Evolutionary conservation across 306 rosid genomes (phyloP), one percentile per base, ranked within the genome.

Genomic region (Cercis canadensis): DNA sequence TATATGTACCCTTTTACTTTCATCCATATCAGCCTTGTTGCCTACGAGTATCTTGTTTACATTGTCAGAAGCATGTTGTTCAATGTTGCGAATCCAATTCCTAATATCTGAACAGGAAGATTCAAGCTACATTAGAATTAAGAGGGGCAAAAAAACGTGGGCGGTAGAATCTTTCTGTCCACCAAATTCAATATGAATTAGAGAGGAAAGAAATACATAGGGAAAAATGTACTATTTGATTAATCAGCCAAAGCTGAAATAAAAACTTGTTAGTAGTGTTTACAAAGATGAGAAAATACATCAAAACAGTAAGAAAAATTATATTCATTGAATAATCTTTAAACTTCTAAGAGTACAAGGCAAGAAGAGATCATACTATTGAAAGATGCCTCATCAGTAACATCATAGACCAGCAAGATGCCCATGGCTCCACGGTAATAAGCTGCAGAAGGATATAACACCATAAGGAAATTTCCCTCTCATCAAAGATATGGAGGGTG

Each of bases 371-470:
- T 33, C 17, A 72, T 83, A 89, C 96, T 87, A 69, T 85, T 89
- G 78, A 89, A 89, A 50, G 96, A 89, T 58, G 92, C 87, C 84
- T 89, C 96, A 65, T 89, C 96, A 34, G 96, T 87, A 76, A 89
- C 96, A 81, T 89, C 96, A 62, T 89, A 89, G 54, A 89, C 96
- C 81, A 89, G 83, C 82, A 90, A 84, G 78, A 88, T 88, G 62
- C 94, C 94, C 96, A 90, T 90, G 72, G 94, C 94, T 84, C 97
- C 96, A 50, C 96, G 89, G 62, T 90, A 87, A 79, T 90, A 90
- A 76, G 96, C 96, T 90, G 92, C 89, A 79, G 57, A 76, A 78
- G 21, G 44, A 10, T 54, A 65, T 43, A 72, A 50, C 70, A 69
- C 50, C 62, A 52, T 46, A 75, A 55, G 66, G 44, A 16, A 19